Conservation (phyloP, 805 yeast genomes). For the Kodamaea kakaduensis region DNA sequence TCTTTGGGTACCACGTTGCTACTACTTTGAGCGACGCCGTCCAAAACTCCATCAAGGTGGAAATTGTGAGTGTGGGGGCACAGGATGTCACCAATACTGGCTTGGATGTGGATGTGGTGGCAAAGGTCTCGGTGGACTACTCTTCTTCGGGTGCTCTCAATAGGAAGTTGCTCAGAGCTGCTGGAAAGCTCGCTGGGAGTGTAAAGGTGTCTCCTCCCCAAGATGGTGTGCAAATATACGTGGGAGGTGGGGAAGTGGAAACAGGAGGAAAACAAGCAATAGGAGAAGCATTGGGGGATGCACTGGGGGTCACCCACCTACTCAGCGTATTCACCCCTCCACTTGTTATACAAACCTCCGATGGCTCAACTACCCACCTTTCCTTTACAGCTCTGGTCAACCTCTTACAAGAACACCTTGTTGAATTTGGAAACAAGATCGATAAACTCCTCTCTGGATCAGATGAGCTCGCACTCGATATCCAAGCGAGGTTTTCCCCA, state of each 20-base stretch:
- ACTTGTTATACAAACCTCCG: slow-evolving; percentile 18
- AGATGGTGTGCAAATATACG: slow-evolving; percentile 18
- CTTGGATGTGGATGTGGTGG: slow-evolving; percentile 25
- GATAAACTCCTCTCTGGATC: slow-evolving; percentile 9
- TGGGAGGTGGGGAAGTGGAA: slow-evolving; percentile 14
- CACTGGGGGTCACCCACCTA: slow-evolving; percentile 15
- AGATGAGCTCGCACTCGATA: slow-evolving; percentile 15
- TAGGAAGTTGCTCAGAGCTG: slow-evolving; percentile 18
- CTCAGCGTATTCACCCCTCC: slow-evolving; percentile 25
- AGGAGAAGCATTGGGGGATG: too few relatives aligned
- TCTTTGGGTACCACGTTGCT: neutral
- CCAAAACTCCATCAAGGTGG: neutral
- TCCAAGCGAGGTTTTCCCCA: slow-evolving; percentile 18
- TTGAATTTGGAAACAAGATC: slow-evolving; percentile 12
- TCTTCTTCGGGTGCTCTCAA: slow-evolving; percentile 19
- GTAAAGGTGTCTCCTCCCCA: slow-evolving; percentile 19
- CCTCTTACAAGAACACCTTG: slow-evolving; percentile 18
- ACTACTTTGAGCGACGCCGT: neutral
- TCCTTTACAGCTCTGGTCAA: slow-evolving; percentile 22
- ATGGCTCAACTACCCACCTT: slow-evolving; percentile 19
- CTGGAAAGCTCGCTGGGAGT: slow-evolving; percentile 22
- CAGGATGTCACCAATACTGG: slow-evolving; percentile 23
- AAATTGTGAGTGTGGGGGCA: slow-evolving; percentile 16
- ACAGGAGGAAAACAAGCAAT: slow-evolving; percentile 8
- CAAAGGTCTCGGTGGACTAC: slow-evolving; percentile 25